These are phyloP conservation scores for Arachis hypogaea DNA, from an alignment of 306 rosid genomes.

Conservation along the genomic window DNA sequence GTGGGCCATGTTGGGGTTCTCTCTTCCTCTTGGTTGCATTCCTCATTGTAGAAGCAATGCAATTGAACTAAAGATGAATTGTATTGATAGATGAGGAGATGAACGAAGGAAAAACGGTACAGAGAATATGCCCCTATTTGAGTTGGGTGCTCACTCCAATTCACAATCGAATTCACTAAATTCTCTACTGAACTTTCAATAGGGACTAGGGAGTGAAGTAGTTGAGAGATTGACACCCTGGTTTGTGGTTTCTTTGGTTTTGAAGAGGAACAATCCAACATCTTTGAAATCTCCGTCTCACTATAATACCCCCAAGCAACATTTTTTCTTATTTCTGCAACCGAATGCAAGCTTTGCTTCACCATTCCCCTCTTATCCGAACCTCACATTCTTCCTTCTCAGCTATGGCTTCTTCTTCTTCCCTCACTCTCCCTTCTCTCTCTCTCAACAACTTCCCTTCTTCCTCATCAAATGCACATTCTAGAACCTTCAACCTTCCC, in stretches of 20 bases:
- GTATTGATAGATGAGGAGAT: too few species aligned
- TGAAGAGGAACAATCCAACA: background rate
- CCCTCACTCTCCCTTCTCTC: constrained; percentile 56
- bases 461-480: constrained; percentile 46
- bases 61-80: too few species aligned
- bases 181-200: too few species aligned
- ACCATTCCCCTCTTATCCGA: constrained; percentile 43
- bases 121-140: too few species aligned
- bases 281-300: constrained; percentile 66
- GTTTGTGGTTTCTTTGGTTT: constrained; percentile 57
- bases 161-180: too few species aligned
- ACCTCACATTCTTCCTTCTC: constrained; percentile 41
- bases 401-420: constrained; percentile 53
- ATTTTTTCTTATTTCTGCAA: background rate
- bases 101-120: too few species aligned
- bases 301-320: background rate
- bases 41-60: too few species aligned
- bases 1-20: too few species aligned
- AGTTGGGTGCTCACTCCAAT: too few species aligned
- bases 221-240: background rate
- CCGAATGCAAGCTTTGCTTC: constrained; percentile 45
- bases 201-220: constrained; percentile 9
- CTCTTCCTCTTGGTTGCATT: too few species aligned
- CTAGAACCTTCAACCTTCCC: constrained; percentile 36
- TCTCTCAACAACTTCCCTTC: constrained; percentile 47